These are phyloP conservation scores for Penicillium sp. DNA, from an alignment of 2,329 filamentous ascomycete species.

Conservation along the genomic window DNA sequence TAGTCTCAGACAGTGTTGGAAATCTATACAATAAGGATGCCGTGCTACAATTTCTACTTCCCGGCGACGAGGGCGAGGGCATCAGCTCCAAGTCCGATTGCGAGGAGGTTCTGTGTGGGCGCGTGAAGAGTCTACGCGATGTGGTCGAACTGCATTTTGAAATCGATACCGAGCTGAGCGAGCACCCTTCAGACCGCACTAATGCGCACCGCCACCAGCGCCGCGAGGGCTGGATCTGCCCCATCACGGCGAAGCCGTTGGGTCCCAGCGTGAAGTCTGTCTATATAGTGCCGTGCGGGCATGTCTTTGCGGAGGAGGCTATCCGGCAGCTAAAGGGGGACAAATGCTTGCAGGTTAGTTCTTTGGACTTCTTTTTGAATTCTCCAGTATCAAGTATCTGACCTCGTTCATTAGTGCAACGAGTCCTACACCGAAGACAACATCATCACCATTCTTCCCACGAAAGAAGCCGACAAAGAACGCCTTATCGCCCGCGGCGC, in stretches of 20 bases:
- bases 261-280: slow-evolving; percentile 78
- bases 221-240: slow-evolving; percentile 73
- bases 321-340: slow-evolving; percentile 76
- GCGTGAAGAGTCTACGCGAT: slow-evolving; percentile 79
- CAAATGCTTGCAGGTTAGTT: slow-evolving; percentile 57
- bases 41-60: slow-evolving; percentile 69
- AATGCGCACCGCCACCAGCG: slow-evolving; percentile 37
- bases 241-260: slow-evolving; percentile 82
- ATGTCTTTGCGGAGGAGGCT: slow-evolving; percentile 86
- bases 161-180: slow-evolving; percentile 45
- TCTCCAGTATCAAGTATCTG: not conserved
- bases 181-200: slow-evolving; percentile 44
- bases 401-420: slow-evolving; percentile 63
- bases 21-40: slow-evolving; percentile 94
- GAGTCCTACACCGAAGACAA: slow-evolving; percentile 72
- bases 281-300: slow-evolving; percentile 91
- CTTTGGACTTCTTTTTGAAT: too few species aligned
- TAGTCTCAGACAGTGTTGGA: slow-evolving; percentile 82
- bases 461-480: slow-evolving; percentile 68
- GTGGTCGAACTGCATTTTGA: slow-evolving; percentile 84
- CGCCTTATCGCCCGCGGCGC: slow-evolving; percentile 67
- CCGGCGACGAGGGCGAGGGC: slow-evolving; percentile 56
- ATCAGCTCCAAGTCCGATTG: slow-evolving; percentile 60
- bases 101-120: slow-evolving; percentile 61
- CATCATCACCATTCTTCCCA: slow-evolving; percentile 79